These are phyloP conservation scores for Pichia californica DNA, from an alignment of 805 yeast genomes.

Conservation along the genomic window DNA sequence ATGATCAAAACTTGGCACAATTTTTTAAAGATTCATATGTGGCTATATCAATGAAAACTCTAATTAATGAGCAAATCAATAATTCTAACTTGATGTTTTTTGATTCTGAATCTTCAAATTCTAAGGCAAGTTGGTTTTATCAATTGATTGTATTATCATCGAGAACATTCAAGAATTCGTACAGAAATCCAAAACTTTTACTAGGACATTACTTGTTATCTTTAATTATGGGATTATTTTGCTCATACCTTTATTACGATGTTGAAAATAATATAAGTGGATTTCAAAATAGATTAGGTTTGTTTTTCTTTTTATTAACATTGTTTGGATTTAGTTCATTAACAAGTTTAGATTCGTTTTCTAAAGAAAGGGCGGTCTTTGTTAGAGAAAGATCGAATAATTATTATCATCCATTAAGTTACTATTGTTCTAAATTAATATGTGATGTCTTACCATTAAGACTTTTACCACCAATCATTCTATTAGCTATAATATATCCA, in stretches of 20 bases:
- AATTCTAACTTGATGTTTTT: conserved; percentile 19
- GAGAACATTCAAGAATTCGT: conserved; percentile 85
- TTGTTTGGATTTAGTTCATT: conserved; percentile 91
- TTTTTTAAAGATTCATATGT: conserved; percentile 30
- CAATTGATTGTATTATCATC: conserved; percentile 75
- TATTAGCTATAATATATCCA: conserved; percentile 80
- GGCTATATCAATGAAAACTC: conserved; percentile 35
- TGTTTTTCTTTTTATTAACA: conserved; percentile 85
- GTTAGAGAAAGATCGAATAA: conserved; percentile 92
- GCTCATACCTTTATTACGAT: conserved; percentile 81
- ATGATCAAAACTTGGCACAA: conserved; percentile 12
- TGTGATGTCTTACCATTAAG: conserved; percentile 93
- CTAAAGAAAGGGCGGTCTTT: conserved; percentile 82
- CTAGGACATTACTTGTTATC: conserved; percentile 80
- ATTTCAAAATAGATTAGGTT: conserved; percentile 89
- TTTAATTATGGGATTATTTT: conserved; percentile 67
- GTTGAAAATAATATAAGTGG: conserved; percentile 89
- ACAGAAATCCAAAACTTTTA: conserved; percentile 86
- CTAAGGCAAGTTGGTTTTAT: conserved; percentile 50
- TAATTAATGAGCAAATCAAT: conserved; percentile 27
- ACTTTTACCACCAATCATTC: conserved; percentile 82
- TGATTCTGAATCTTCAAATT: conserved; percentile 27
- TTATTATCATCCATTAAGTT: conserved; percentile 83
- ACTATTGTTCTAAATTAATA: conserved; percentile 75
- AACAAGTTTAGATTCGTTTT: conserved; percentile 85